Evolutionary conservation across 306 rosid genomes (phyloP).

Genomic region (Medicago arabica): DNA sequence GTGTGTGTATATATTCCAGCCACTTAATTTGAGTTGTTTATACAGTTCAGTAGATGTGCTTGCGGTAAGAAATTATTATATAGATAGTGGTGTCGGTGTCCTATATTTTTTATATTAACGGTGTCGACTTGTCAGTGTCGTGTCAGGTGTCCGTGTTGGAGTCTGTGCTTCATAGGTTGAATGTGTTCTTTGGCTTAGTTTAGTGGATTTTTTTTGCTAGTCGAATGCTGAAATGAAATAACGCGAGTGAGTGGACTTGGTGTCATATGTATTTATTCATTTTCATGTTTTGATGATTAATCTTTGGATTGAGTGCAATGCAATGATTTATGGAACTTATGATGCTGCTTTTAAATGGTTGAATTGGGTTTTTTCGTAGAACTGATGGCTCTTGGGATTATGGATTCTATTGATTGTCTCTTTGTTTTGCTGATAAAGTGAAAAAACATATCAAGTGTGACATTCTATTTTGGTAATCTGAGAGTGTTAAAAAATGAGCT

Average conservation of each 20-base stretch:
- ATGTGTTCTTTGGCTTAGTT: not conserved
- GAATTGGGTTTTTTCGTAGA: constrained; percentile 12
- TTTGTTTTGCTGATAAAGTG: not conserved
- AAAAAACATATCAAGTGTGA: constrained; percentile 5
- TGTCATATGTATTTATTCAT: not conserved
- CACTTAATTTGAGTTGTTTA: constrained; percentile 58
- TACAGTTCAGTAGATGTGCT: not conserved
- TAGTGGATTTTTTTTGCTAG: not conserved
- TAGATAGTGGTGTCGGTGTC: too few relatives aligned
- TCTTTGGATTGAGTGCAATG: constrained; percentile 7
- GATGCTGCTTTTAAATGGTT: not conserved
- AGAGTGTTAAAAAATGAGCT: not conserved
- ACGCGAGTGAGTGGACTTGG: not conserved
- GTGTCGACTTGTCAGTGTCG: too few relatives aligned
- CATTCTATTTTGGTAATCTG: not conserved
- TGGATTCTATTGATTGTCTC: not conserved
- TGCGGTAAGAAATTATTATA: too few relatives aligned
- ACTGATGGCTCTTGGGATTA: constrained; percentile 7
- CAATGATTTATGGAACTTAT: not conserved
- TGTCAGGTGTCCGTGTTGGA: too few relatives aligned
- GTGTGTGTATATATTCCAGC: not conserved
- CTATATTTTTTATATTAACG: too few relatives aligned
- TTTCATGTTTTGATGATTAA: constrained; percentile 8
- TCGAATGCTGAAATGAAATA: not conserved
- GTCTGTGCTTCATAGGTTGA: too few relatives aligned